These are phyloP conservation scores for Metschnikowia baotianmanensis DNA, from an alignment of 805 yeast genomes.

Conservation along the genomic window DNA sequence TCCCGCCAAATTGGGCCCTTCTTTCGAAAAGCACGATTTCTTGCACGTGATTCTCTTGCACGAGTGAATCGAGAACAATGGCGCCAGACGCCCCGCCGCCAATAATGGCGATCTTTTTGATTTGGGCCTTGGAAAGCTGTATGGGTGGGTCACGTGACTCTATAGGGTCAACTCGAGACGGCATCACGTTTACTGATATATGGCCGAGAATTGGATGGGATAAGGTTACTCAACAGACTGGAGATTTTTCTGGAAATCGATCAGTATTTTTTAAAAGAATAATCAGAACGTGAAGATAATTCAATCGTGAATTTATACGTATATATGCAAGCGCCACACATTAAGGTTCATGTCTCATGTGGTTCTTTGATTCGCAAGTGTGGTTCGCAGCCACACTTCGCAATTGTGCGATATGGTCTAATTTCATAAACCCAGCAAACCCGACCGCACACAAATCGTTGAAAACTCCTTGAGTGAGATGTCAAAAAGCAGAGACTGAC, in stretches of 20 bases:
- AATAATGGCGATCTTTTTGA: constrained; percentile 39
- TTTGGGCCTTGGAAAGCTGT: constrained; percentile 2
- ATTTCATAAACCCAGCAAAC: too few relatives aligned
- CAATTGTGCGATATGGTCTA: constrained; percentile 2
- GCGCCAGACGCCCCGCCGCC: constrained; percentile 56
- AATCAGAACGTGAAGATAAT: too few relatives aligned
- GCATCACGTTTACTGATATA: too few relatives aligned
- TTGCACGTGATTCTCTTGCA: constrained; percentile 32
- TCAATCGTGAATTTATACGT: neutral
- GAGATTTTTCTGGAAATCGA: too few relatives aligned
- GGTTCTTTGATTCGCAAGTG: constrained; percentile 1
- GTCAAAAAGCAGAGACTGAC: too few relatives aligned
- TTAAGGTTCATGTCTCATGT: too few relatives aligned
- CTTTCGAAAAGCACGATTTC: constrained; percentile 42
- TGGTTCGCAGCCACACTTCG: constrained; percentile 17
- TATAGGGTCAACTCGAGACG: neutral
- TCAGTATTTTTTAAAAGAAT: too few relatives aligned
- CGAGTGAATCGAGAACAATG: constrained; percentile 37
- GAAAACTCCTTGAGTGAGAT: too few relatives aligned
- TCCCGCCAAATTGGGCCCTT: constrained; percentile 40
- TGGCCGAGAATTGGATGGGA: too few relatives aligned
- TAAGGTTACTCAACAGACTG: too few relatives aligned
- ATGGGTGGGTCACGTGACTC: constrained; percentile 6
- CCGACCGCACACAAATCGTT: too few relatives aligned
- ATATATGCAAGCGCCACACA: too few relatives aligned